A percentile compares a stretch with the other conserved stretches of the same genome.
These are phyloP conservation scores for Piper longum DNA, from an alignment of 164 flowering plant genomes.

Conservation along the genomic window DNA sequence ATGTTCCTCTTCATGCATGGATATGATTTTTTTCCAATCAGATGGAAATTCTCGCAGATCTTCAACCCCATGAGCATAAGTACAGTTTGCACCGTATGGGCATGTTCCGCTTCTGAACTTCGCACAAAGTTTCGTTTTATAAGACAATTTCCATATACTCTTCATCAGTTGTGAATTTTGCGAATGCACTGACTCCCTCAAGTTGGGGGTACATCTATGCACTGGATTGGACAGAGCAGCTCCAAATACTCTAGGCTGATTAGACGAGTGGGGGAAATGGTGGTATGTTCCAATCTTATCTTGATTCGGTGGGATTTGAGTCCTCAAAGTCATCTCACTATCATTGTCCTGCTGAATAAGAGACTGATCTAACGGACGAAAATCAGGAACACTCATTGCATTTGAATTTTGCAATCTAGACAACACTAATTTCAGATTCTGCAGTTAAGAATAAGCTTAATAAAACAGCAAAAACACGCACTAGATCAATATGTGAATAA, in stretches of 20 bases:
- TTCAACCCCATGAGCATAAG: slow-evolving; percentile 75
- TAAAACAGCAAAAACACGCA: background rate
- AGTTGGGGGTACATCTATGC: background rate
- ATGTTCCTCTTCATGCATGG: slow-evolving; percentile 33
- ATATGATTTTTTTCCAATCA: slow-evolving; percentile 74
- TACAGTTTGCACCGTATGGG: slow-evolving; percentile 57
- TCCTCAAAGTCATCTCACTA: background rate
- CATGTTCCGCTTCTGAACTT: slow-evolving; percentile 47
- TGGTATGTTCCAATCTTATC: background rate
- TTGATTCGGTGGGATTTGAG: background rate
- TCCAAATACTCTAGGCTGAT: slow-evolving; percentile 24
- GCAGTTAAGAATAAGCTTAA: background rate
- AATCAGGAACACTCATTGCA: background rate
- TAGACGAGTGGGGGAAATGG: background rate
- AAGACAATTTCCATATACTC: slow-evolving; percentile 48
- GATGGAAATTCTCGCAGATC: slow-evolving; percentile 71
- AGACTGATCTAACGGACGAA: background rate
- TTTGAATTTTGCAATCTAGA: background rate
- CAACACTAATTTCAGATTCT: background rate
- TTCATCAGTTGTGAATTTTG: slow-evolving; percentile 16
- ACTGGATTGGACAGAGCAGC: slow-evolving; percentile 15
- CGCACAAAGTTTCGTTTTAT: slow-evolving; percentile 64
- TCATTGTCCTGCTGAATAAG: background rate
- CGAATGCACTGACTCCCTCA: background rate
- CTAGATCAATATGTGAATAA: background rate